Conservation (phyloP, 257 asterid genomes). For the Petunia secreta region DNA sequence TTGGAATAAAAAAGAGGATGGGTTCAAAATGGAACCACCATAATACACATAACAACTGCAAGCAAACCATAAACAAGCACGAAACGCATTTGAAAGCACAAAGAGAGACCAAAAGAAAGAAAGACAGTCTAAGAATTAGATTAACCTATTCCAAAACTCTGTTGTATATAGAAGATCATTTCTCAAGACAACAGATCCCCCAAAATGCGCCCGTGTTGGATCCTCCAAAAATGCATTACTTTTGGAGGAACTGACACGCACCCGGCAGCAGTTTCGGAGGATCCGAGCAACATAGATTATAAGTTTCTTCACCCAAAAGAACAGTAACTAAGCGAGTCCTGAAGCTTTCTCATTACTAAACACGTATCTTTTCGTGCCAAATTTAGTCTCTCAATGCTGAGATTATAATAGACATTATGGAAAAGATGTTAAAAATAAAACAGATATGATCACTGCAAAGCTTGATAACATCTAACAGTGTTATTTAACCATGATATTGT, state of each 20-base stretch:
- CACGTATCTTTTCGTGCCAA: background rate
- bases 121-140: background rate
- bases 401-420: background rate
- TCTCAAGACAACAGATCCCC: background rate
- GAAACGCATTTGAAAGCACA: conserved; percentile 10
- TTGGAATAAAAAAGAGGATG: background rate
- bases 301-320: background rate
- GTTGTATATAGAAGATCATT: background rate
- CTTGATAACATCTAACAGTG: background rate
- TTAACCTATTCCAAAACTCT: background rate
- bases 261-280: too few species aligned
- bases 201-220: too few species aligned
- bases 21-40: background rate
- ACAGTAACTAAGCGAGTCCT: background rate
- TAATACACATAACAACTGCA: background rate
- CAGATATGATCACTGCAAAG: background rate
- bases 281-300: too few species aligned
- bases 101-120: background rate
- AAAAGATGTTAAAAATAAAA: background rate
- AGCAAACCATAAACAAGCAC: background rate
- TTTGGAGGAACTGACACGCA: too few species aligned
- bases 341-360: background rate
- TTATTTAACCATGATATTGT: background rate
- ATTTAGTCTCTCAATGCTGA: background rate
- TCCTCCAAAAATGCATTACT: too few species aligned